These are phyloP conservation scores for Fusarium sp. DNA, from an alignment of 2,329 filamentous ascomycete species.

Conservation along the genomic window DNA sequence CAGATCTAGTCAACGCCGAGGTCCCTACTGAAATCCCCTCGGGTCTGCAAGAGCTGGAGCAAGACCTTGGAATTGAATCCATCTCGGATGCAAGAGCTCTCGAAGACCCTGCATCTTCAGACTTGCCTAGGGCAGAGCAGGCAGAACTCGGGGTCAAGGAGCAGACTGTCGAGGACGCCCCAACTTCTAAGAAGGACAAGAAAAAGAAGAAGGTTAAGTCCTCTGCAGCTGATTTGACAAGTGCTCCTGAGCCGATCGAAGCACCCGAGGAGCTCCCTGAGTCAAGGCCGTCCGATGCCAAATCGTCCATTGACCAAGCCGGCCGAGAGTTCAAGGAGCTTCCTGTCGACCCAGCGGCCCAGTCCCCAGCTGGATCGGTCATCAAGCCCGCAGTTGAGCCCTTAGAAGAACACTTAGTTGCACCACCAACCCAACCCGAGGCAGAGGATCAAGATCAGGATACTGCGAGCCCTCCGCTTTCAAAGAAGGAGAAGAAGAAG, in stretches of 20 bases:
- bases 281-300: neutral
- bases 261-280: neutral
- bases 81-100: neutral
- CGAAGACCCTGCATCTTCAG: neutral
- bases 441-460: conserved; percentile 28
- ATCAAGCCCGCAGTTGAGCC: neutral
- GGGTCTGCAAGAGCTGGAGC: neutral
- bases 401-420: neutral
- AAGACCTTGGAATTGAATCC: neutral
- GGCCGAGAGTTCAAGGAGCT: neutral
- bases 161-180: neutral
- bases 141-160: neutral
- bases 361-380: neutral
- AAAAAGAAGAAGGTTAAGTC: conserved; percentile 37
- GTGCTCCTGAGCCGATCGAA: neutral
- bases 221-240: neutral
- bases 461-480: conserved; percentile 14
- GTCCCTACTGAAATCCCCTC: neutral
- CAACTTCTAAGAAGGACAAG: conserved; percentile 31
- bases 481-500: conserved; percentile 43
- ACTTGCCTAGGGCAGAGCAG: neutral
- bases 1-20: neutral
- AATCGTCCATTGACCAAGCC: neutral
- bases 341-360: too few species aligned
- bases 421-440: neutral